Conservation (phyloP, 306 rosid genomes). For the Fragaria vesca region DNA sequence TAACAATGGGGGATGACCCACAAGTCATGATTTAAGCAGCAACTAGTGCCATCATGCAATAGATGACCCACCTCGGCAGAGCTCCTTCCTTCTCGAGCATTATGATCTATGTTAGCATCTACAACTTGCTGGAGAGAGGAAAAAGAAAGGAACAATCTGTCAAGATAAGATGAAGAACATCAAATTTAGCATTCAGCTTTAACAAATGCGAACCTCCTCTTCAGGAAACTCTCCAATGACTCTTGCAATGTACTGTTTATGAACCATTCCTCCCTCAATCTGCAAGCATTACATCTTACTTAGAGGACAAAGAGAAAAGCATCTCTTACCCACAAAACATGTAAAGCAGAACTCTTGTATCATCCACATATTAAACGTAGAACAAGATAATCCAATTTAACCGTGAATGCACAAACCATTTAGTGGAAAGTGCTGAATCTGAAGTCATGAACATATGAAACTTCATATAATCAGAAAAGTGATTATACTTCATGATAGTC, state of each 20-base stretch:
- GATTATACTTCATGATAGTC: not conserved
- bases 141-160: slow-evolving; percentile 11
- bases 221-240: slow-evolving; percentile 72
- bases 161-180: not conserved
- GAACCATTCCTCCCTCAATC: slow-evolving; percentile 84
- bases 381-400: not conserved
- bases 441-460: not conserved
- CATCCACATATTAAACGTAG: not conserved
- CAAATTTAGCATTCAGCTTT: slow-evolving; percentile 18
- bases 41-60: not conserved
- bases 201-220: slow-evolving; percentile 52
- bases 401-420: not conserved
- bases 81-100: slow-evolving; percentile 91
- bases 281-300: slow-evolving; percentile 33
- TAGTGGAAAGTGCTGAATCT: not conserved
- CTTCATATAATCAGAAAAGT: not conserved
- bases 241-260: slow-evolving; percentile 78
- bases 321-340: not conserved
- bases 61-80: slow-evolving; percentile 63
- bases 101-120: slow-evolving; percentile 71
- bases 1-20: not conserved
- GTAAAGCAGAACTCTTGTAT: not conserved
- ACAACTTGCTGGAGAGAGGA: slow-evolving; percentile 52
- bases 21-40: not conserved
- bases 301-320: not conserved